These are phyloP conservation scores for Trifolium subterraneum DNA, from an alignment of 306 rosid genomes.

Conservation along the genomic window DNA sequence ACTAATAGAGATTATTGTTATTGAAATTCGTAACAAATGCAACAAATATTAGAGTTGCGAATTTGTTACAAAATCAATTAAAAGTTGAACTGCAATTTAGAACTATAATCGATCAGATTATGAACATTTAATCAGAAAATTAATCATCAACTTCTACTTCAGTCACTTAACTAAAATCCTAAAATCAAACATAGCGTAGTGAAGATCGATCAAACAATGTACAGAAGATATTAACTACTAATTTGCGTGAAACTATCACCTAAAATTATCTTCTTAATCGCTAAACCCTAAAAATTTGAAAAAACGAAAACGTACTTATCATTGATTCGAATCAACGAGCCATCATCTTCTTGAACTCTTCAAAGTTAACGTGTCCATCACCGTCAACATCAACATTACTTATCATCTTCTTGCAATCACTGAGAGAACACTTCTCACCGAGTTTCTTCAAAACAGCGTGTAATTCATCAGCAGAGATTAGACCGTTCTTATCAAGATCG, in stretches of 20 bases:
- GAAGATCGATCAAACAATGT: not conserved
- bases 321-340: constrained; percentile 37
- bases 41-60: not conserved
- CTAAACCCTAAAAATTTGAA: not conserved
- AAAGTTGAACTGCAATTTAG: not conserved
- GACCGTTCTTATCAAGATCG: constrained; percentile 88
- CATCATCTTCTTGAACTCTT: constrained; percentile 99
- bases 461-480: constrained; percentile 74
- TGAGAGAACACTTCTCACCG: constrained; percentile 79
- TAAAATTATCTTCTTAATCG: not conserved
- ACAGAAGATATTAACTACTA: constrained; percentile 11
- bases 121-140: not conserved
- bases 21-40: not conserved
- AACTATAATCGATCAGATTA: not conserved
- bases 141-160: not conserved
- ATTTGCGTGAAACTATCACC: constrained; percentile 21
- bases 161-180: constrained; percentile 20
- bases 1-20: not conserved
- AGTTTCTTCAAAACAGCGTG: constrained; percentile 69
- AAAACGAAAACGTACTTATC: constrained; percentile 31
- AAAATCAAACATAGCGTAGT: constrained; percentile 9
- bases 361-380: constrained; percentile 84
- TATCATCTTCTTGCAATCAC: constrained; percentile 79
- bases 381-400: constrained; percentile 87
- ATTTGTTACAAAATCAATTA: not conserved